Evolutionary conservation across 768 basidiomycete genomes (phyloP).

Genomic region (Lactarius trivialis): DNA sequence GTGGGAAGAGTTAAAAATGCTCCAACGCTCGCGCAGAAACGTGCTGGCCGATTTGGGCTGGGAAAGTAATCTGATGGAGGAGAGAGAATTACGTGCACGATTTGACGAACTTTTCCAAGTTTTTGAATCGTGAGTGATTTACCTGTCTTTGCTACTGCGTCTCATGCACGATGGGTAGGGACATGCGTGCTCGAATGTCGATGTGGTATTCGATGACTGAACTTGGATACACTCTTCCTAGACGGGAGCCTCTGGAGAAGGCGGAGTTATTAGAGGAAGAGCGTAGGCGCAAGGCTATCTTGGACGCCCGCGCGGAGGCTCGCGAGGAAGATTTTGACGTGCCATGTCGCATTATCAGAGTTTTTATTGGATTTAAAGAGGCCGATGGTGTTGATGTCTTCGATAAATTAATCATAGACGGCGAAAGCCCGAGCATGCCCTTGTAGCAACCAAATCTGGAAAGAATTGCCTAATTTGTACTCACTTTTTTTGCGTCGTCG

Average conservation of each 20-base stretch:
- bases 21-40: conserved; percentile 49
- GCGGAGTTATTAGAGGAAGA: conserved; percentile 66
- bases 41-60: conserved; percentile 57
- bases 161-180: conserved; percentile 33
- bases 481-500: not conserved
- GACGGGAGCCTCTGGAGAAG: conserved; percentile 56
- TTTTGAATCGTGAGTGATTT: conserved; percentile 19
- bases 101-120: conserved; percentile 21
- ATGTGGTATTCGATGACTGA: conserved; percentile 57
- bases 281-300: conserved; percentile 52
- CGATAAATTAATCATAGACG: conserved; percentile 4
- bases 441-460: conserved; percentile 9
- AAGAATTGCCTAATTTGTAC: conserved; percentile 16
- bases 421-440: not conserved
- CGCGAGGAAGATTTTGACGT: conserved; percentile 43
- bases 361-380: conserved; percentile 53
- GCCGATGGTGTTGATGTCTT: conserved; percentile 11
- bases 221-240: conserved; percentile 53
- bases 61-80: conserved; percentile 40
- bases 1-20: conserved; percentile 68
- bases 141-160: conserved; percentile 4
- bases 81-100: conserved; percentile 11
- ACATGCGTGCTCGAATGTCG: conserved; percentile 58
- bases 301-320: conserved; percentile 47
- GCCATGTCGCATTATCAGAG: conserved; percentile 54